These are phyloP conservation scores for Podospora conica DNA, from an alignment of 495 filamentous ascomycete species.

Conservation along the genomic window DNA sequence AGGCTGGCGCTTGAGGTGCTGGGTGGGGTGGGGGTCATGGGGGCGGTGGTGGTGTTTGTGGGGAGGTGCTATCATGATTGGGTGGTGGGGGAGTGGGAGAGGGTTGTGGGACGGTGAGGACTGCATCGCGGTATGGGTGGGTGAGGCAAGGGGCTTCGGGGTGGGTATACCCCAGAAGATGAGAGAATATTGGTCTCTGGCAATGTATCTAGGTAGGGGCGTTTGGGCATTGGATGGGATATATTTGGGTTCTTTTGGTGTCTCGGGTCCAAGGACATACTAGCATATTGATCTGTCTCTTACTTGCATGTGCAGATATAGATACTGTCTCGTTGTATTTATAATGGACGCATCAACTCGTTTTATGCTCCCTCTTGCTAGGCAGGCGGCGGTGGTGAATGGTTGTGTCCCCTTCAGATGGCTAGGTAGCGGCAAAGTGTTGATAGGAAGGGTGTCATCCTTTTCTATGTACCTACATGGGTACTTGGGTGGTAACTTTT, in stretches of 20 bases:
- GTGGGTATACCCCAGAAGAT: background rate
- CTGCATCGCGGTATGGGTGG: too few species aligned
- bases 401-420: background rate
- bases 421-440: too few species aligned
- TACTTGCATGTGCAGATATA: background rate
- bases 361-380: background rate
- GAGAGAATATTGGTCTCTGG: background rate
- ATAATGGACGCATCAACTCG: background rate
- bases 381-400: background rate
- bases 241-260: background rate
- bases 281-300: background rate
- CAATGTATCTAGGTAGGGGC: background rate
- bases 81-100: slow-evolving; percentile 27
- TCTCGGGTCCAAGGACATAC: background rate
- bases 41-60: slow-evolving; percentile 65
- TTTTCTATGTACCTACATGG: too few species aligned
- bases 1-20: slow-evolving; percentile 71
- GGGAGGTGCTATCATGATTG: slow-evolving; percentile 30
- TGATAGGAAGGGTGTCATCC: too few species aligned
- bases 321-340: background rate
- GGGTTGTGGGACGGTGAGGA: slow-evolving; percentile 7
- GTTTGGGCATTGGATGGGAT: background rate
- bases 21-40: slow-evolving; percentile 67
- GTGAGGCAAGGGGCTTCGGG: background rate
- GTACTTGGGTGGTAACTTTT: too few species aligned